Evolutionary conservation across 495 filamentous ascomycete genomes (phyloP).

Genomic region (Mycothermus thermophilus): DNA sequence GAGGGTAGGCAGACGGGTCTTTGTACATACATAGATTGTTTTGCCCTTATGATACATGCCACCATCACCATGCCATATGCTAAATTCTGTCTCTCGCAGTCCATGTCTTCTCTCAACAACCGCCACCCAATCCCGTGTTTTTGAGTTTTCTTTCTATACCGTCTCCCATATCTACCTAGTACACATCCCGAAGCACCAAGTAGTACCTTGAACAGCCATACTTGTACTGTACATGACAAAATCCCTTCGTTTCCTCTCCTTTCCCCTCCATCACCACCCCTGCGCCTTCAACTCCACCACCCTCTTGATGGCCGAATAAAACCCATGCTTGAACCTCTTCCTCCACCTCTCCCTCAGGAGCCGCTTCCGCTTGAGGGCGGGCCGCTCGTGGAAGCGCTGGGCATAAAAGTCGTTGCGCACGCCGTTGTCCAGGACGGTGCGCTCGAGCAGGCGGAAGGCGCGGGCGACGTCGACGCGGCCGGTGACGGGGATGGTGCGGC

Average conservation of each 20-base stretch:
- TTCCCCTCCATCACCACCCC: slow-evolving; percentile 45
- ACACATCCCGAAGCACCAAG: too few relatives aligned
- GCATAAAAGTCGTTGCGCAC: slow-evolving; percentile 32
- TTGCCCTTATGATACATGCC: too few relatives aligned
- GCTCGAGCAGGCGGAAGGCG: slow-evolving; percentile 39
- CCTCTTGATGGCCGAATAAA: slow-evolving; percentile 42
- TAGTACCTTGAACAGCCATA: too few relatives aligned
- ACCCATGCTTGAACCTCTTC: slow-evolving; percentile 49
- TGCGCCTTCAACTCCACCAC: slow-evolving; percentile 53
- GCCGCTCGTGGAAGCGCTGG: slow-evolving; percentile 58
- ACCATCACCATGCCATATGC: too few relatives aligned
- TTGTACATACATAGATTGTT: too few relatives aligned
- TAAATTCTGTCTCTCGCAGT: too few relatives aligned
- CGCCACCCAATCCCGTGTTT: too few relatives aligned
- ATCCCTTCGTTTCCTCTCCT: background rate
- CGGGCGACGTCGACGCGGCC: slow-evolving; percentile 36
- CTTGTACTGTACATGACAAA: too few relatives aligned
- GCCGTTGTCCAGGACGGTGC: slow-evolving; percentile 32
- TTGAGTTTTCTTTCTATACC: too few relatives aligned
- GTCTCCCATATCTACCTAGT: too few relatives aligned
- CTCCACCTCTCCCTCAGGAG: slow-evolving; percentile 51
- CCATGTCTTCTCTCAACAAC: too few relatives aligned
- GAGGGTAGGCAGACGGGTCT: too few relatives aligned
- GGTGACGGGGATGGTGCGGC: slow-evolving; percentile 43
- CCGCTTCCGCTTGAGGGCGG: slow-evolving; percentile 62